Evolutionary conservation across 306 rosid genomes (phyloP), one percentile per base, ranked within the genome.

Genomic region (Arachis stenosperma): DNA sequence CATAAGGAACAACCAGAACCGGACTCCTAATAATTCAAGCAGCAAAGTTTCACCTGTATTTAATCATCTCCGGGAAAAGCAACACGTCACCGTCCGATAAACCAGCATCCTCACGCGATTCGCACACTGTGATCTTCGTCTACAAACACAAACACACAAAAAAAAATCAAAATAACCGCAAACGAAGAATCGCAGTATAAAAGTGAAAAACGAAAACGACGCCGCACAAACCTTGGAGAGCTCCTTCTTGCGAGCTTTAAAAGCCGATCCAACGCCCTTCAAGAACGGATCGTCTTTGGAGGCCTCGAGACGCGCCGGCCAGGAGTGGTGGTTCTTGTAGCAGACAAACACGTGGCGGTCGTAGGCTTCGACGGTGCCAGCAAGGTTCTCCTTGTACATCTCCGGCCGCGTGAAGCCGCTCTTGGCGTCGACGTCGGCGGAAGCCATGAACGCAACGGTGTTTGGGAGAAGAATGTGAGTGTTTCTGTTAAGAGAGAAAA

Each of bases 311-410:
- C 87, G 89, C 0, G 94, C 66, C 0, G 92, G 87, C 98, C 98
- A 94, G 42, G 50, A 61, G 70, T 39, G 82, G 61, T 84, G 90
- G 66, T 78, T 85, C 92, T 85, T 87, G 84, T 91, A 89, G 74
- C 98, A 91, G 48, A 89, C 90, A 77, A 94, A 94, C 0, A 94
- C 88, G 67, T 94, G 98, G 71, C 97, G 97, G 37, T 84, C 92
- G 87, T 94, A 91, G 8, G 89, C 67, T 12, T 75, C 84, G 8
- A 91, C 86, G 44, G 96, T 89, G 12, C 96, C 96, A 7, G 89
- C 84, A 29, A 89, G 94, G 11, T 56, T 89, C 43, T 62, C 84
- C 73, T 55, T 67, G 84, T 85, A 86, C 98, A 94, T 91, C 84
- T 94, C 98, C 53, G 88, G 87, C 11, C 98, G 85, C 15, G 74